Evolutionary conservation across 78 protist species (phyloP).

Genomic region (Anaeramoeba flamelloides): DNA sequence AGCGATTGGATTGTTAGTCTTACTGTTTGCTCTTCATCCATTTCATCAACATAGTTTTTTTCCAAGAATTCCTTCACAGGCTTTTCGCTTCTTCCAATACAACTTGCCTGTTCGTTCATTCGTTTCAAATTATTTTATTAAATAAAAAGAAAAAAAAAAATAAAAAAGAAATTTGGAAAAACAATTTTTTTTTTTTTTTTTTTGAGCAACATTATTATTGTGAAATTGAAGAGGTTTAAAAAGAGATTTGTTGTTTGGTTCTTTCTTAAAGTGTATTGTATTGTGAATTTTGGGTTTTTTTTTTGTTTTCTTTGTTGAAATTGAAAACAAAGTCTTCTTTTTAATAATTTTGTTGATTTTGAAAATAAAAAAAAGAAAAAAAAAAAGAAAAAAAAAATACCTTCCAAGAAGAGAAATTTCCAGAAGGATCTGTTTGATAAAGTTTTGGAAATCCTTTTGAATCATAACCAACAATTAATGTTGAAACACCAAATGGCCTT

Average conservation of each 20-base stretch:
- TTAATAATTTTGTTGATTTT: too few species aligned
- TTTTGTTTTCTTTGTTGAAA: too few species aligned
- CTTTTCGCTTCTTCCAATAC: slow-evolving; percentile 59
- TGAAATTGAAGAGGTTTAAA: too few species aligned
- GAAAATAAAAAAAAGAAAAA: too few species aligned
- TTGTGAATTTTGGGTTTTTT: too few species aligned
- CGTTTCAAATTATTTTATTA: background rate
- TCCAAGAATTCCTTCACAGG: slow-evolving; percentile 84
- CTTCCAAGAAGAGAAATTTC: slow-evolving; percentile 77
- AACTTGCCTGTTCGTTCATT: slow-evolving; percentile 31
- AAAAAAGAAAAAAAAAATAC: slow-evolving; percentile 10
- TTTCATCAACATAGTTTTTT: background rate
- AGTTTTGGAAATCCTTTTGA: slow-evolving; percentile 42
- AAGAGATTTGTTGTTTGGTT: too few species aligned
- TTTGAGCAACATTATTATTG: too few species aligned
- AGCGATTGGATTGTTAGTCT: slow-evolving; percentile 79
- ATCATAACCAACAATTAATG: slow-evolving; percentile 85
- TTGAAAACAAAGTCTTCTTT: too few species aligned
- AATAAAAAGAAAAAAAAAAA: slow-evolving; percentile 12
- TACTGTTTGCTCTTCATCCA: slow-evolving; percentile 56
- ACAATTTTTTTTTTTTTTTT: too few species aligned
- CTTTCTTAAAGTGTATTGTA: too few species aligned
- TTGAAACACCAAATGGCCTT: slow-evolving; percentile 95
- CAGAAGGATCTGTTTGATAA: slow-evolving; percentile 91
- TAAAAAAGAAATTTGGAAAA: background rate